phyloP scores from a whole-genome alignment of 768 basidiomycete genomes.

The Panaeolus cyanescens region DNA sequence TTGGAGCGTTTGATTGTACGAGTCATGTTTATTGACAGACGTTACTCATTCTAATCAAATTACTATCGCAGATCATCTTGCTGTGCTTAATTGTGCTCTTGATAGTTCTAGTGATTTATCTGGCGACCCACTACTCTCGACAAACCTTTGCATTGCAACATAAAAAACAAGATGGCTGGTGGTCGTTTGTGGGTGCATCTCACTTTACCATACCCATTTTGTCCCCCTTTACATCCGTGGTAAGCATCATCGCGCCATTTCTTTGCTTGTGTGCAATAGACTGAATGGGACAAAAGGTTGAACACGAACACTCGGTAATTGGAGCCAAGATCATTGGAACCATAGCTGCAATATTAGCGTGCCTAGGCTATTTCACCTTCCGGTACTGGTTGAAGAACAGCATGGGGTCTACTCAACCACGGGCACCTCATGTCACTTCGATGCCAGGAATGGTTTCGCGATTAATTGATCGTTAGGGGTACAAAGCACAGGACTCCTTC shows the following conservation, averaged over 20 bases:
- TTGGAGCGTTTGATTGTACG: conserved; percentile 58
- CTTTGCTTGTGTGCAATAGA: neutral
- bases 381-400: conserved; percentile 39
- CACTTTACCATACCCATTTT: conserved; percentile 81
- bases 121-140: conserved; percentile 29
- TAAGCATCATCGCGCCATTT: conserved; percentile 30
- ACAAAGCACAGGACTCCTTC: neutral
- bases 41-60: neutral
- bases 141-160: conserved; percentile 19
- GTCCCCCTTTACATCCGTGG: conserved; percentile 80
- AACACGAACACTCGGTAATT: conserved; percentile 69
- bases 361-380: conserved; percentile 42
- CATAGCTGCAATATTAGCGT: conserved; percentile 39
- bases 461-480: neutral
- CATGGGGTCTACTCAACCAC: neutral
- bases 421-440: neutral
- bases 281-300: conserved; percentile 49
- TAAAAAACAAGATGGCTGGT: conserved; percentile 23
- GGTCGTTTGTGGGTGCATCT: conserved; percentile 38
- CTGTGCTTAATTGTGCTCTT: conserved; percentile 34
- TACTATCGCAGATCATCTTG: conserved; percentile 32
- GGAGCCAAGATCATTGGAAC: conserved; percentile 48
- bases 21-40: conserved; percentile 8
- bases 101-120: conserved; percentile 35
- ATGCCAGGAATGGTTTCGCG: neutral